A percentile compares a stretch with the other conserved stretches of the same genome.
Conservation (phyloP, 768 basidiomycete species). For the Coprinopsis marcescibilis region DNA sequence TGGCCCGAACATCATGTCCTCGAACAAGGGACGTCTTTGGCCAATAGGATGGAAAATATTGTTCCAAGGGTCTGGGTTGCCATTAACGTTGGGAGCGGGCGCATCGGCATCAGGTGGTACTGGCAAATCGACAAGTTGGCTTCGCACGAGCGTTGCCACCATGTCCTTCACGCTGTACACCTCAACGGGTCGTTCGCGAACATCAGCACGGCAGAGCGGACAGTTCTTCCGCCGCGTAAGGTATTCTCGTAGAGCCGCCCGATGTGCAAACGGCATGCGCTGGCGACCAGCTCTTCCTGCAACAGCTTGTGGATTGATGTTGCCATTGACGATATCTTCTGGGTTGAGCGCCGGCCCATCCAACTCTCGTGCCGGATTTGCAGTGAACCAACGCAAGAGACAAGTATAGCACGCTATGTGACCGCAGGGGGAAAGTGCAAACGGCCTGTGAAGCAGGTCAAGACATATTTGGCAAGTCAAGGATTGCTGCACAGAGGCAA, state of each 20-base stretch:
- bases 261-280: background rate
- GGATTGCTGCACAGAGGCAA: conserved; percentile 44
- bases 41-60: conserved; percentile 47
- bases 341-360: conserved; percentile 21
- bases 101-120: conserved; percentile 19
- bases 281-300: conserved; percentile 16
- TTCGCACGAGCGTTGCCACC: conserved; percentile 46
- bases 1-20: too few relatives aligned
- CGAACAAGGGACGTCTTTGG: conserved; percentile 2
- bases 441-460: conserved; percentile 68
- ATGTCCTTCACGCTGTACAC: conserved; percentile 69
- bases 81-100: background rate
- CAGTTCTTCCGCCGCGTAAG: conserved; percentile 60
- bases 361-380: conserved; percentile 25
- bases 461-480: conserved; percentile 77
- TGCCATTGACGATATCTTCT: conserved; percentile 16
- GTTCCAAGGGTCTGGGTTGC: conserved; percentile 39
- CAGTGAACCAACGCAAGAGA: conserved; percentile 73
- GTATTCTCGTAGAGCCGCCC: conserved; percentile 39
- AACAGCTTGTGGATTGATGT: conserved; percentile 29
- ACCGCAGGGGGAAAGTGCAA: conserved; percentile 70
- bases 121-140: conserved; percentile 40
- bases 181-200: conserved; percentile 59
- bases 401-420: conserved; percentile 68
- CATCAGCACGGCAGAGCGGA: conserved; percentile 62